phyloP scores from a whole-genome alignment of 495 filamentous ascomycete genomes.

The Penicillium taxi region DNA sequence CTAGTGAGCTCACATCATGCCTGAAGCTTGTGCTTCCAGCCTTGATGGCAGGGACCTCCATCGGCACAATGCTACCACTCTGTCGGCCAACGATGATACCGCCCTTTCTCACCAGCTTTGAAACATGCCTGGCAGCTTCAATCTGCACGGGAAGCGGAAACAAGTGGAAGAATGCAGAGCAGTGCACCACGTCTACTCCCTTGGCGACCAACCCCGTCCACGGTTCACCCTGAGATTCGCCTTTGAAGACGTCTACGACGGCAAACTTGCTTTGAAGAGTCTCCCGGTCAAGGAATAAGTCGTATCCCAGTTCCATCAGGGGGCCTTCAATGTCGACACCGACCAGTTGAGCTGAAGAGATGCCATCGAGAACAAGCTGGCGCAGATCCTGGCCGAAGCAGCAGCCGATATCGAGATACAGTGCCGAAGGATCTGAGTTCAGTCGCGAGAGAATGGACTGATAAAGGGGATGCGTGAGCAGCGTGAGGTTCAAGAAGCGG shows the following conservation, averaged over 20 bases:
- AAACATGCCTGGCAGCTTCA: conserved; percentile 5
- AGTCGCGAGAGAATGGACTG: conserved; percentile 23
- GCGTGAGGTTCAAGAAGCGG: conserved; percentile 34
- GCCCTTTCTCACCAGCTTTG: conserved; percentile 4
- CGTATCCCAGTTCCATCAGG: conserved; percentile 43
- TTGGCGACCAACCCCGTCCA: conserved; percentile 6
- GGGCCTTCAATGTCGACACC: conserved; percentile 39
- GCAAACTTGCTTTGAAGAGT: conserved; percentile 16
- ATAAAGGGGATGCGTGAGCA: conserved; percentile 22
- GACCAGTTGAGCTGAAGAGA: conserved; percentile 27
- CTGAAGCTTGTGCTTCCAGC: conserved; percentile 7
- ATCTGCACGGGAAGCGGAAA: conserved; percentile 5
- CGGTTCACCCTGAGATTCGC: conserved; percentile 5
- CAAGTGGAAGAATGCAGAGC: conserved; percentile 10
- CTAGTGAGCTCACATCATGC: conserved; percentile 10
- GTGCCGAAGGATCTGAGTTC: conserved; percentile 12
- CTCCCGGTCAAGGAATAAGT: conserved; percentile 40
- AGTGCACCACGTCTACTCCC: conserved; percentile 8
- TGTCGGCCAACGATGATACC: conserved; percentile 7
- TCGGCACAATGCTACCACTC: conserved; percentile 5
- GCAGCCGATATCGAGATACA: conserved; percentile 36
- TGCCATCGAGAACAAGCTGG: conserved; percentile 39
- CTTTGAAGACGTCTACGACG: conserved; percentile 25
- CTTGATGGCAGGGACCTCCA: conserved; percentile 9
- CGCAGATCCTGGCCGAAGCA: conserved; percentile 41